Base-by-base conservation (phyloP, 768 basidiomycete genomes). In the Podaxis mareebaensis region DNA sequence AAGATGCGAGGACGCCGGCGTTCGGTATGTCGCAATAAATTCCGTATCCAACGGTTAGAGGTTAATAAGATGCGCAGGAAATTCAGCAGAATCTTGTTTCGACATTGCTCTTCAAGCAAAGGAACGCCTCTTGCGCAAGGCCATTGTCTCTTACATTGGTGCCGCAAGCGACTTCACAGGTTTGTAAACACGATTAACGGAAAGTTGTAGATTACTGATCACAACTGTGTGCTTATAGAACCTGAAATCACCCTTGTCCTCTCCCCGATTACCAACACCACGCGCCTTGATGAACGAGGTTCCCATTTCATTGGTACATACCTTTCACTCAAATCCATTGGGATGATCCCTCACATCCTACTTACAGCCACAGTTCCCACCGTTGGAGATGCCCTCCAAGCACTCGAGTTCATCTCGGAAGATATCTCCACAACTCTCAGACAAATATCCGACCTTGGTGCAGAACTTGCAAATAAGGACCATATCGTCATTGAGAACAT, bases 401-500 rank as follows among this genome's bases (percentile, higher is more conserved):
- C 89, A 0, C 76, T 93, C 49, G 82, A 84, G 40, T 79, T 83
- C 49, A 79, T 93, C 2, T 83, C 84, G 58, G 79, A 77, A 7
- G 87, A 90, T 65, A 83, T 96, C 2, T 71, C 81, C 0, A 79
- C 79, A 33, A 85, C 80, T 1, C 72, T 93, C 63, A 85, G 87
- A 64, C 87, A 91, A 64, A 88, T 92, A 33, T 75, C 80, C 3
- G 86, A 87, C 67, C 76, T 95, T 13, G 81, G 85, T 4, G 86
- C 86, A 0, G 92, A 94, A 73, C 75, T 96, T 28, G 81, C 84
- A 2, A 83, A 88, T n/a, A 85, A 79, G 48, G 87, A 92, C n/a
- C 84, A 86, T 54, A 84, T 92, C 55, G 78, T 83, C 15, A 79
- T 91, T 5, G 89, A 91, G 20, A 88, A 89, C 64, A 83, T 91